Conservation (phyloP, 345 rosid species). For the Eucalyptus erythrocorys region DNA sequence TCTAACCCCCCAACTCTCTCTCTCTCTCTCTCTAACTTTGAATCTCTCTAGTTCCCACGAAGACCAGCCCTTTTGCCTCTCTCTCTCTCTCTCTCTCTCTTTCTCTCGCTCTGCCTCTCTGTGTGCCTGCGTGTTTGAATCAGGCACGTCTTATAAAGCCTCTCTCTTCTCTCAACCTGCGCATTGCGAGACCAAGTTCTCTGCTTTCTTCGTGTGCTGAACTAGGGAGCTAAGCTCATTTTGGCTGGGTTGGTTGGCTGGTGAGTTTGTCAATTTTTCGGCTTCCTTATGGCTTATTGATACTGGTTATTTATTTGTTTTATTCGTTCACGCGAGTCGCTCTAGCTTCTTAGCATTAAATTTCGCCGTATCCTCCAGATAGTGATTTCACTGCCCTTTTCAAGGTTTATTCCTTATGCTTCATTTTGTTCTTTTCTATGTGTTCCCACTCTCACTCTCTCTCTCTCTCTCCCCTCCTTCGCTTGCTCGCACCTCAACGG, state of each 20-base stretch:
- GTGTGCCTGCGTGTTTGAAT: neutral
- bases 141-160: neutral
- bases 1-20: neutral
- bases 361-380: conserved; percentile 26
- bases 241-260: neutral
- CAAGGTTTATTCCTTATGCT: conserved; percentile 88
- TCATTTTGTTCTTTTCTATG: conserved; percentile 36
- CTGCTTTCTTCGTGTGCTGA: neutral
- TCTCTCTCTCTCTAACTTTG: neutral
- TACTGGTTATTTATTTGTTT: neutral
- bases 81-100: neutral
- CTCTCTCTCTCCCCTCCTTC: neutral
- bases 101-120: neutral
- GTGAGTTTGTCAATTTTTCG: neutral
- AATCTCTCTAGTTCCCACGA: neutral
- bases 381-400: conserved; percentile 83
- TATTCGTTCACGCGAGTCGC: conserved; percentile 15
- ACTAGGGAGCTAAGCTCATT: neutral
- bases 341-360: neutral
- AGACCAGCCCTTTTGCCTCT: conserved; percentile 7
- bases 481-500: neutral
- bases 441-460: conserved; percentile 17
- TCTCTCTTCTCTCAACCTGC: neutral
- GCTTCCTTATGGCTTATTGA: neutral
- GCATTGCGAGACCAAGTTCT: neutral